Base-by-base conservation (phyloP, 2,329 filamentous ascomycete species). In the Fusarium udum region DNA sequence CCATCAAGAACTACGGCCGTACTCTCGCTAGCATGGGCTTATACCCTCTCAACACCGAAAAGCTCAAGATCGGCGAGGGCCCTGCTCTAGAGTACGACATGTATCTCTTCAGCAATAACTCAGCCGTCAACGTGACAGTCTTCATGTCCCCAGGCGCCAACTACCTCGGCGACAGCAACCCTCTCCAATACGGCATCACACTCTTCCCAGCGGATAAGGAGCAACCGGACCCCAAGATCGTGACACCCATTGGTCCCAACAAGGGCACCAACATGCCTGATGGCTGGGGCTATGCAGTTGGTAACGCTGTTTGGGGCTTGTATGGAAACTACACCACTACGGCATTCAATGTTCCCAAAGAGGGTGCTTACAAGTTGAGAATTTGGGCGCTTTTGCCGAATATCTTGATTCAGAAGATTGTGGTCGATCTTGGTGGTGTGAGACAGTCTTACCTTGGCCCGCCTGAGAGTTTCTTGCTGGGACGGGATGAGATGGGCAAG, bases 81-180 rank as follows among this genome's bases (percentile, higher is more conserved):
- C 89, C 90, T 2, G 85, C 85, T 9, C 84, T 92, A 14, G 86
- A 89, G 71, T 93, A 92, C 78, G 84, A 87, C 59, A 76, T 92
- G 65, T 92, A 90, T 79, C 83, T 90, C 18, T 92, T 91, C 82
- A 88, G 86, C 48, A 84, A 85, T 64, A 78, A 84, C 10, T 82
- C 82, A 22, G 83, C 83, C 11, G 80, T 79, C 49, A 85, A 84
- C 72, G 79, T 85, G 3, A 85, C 79, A 0, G 82, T 90, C 6
- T 86, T 85, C 78, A 82, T 90, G 66, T 88, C 87, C 14, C 87
- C 87, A 0, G 83, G 82, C 2, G 84, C 85, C 48, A 90, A 90
- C 77, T 88, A 87, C 74, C 82, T 87, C 7, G 87, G 86, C 32
- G 83, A 87, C 43, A 72, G 79, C 12, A 82, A 82, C 15, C 87